Evolutionary conservation across 148 eudicot genomes (phyloP).

Genomic region (Fagopyrum esculentum): DNA sequence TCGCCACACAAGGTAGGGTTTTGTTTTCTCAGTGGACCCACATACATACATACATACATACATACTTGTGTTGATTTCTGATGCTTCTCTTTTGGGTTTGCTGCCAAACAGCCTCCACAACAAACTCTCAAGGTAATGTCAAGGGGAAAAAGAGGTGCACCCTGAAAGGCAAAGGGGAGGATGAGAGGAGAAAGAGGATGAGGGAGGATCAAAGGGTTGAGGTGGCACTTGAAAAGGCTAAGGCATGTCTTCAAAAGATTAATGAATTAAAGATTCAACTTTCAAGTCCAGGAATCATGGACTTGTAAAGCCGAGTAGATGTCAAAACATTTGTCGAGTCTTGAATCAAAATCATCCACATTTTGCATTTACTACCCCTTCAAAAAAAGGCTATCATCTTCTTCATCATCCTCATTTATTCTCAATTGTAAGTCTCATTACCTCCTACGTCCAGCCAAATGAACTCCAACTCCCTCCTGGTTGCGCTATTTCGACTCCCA

Average conservation of each 20-base stretch:
- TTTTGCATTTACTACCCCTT: neutral
- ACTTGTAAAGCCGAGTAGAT: neutral
- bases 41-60: no score
- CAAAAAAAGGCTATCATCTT: neutral
- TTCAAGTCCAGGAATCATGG: neutral
- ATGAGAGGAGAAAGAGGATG: neutral
- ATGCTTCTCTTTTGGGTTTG: neutral
- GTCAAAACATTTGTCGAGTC: neutral
- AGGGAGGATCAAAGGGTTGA: conserved; percentile 35
- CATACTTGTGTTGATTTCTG: neutral
- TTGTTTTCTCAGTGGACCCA: no score
- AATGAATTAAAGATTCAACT: conserved; percentile 28
- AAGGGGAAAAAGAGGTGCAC: neutral
- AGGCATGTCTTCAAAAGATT: conserved; percentile 47
- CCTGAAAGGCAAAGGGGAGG: neutral
- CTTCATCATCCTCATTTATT: neutral
- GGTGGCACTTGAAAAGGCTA: conserved; percentile 40
- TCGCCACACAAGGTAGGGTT: conserved; percentile 8
- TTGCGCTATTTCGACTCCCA: conserved; percentile 78
- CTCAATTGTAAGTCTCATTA: neutral
- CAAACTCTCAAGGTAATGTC: neutral
- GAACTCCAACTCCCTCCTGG: conserved; percentile 80
- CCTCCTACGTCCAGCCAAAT: conserved; percentile 22
- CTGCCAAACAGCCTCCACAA: conserved; percentile 11
- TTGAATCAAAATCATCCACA: conserved; percentile 2